Conservation (phyloP, 2,329 filamentous ascomycete species). For the Didymella exigua region DNA sequence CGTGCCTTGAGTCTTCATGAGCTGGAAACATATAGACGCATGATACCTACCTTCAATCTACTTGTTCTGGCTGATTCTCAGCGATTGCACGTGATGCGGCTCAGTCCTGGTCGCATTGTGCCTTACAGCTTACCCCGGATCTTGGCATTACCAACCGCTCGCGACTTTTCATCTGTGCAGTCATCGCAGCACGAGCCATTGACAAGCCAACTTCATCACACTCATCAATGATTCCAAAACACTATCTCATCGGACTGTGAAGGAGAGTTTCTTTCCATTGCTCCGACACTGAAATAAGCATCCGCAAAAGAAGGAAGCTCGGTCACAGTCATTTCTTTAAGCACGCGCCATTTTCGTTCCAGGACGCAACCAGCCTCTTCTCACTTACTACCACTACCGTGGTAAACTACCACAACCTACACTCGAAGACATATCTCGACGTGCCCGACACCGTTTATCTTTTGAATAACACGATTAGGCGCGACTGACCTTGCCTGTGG, state of each 20-base stretch:
- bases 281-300: not conserved
- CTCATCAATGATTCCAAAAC: not conserved
- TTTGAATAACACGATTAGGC: too few relatives aligned
- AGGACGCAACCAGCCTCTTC: not conserved
- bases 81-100: constrained; percentile 19
- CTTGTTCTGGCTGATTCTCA: not conserved
- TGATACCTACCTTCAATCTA: not conserved
- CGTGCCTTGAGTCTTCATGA: not conserved
- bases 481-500: not conserved
- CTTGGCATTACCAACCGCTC: constrained; percentile 27
- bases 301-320: not conserved
- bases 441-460: too few relatives aligned
- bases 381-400: not conserved
- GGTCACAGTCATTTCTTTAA: not conserved
- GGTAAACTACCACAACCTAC: not conserved
- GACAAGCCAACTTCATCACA: not conserved
- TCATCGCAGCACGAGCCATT: constrained; percentile 19
- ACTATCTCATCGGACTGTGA: not conserved
- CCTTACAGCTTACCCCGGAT: constrained; percentile 28
- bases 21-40: not conserved
- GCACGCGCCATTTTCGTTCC: not conserved
- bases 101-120: constrained; percentile 18
- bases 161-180: constrained; percentile 26
- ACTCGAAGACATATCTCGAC: not conserved
- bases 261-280: not conserved